Evolutionary conservation across 1,284 basidiomycete species (phyloP), one percentile per base, ranked within the genome.

Genomic region (Ustilago xerochloae): DNA sequence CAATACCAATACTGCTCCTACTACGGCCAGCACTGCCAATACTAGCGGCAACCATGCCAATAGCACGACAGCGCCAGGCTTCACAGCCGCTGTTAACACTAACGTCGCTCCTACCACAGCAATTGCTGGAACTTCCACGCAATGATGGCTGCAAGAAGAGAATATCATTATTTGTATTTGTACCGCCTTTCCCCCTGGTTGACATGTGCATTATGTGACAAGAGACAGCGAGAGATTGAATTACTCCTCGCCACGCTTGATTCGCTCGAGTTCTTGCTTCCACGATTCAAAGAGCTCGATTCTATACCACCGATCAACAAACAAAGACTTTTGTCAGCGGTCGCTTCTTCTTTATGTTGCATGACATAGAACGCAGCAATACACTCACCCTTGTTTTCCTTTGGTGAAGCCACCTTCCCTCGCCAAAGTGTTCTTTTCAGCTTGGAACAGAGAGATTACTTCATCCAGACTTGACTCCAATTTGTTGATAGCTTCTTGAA

Each of bases 381-480:
- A 12, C 29, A 60, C 76, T 48, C 54, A 76, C 76, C 71, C 79
- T 53, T 79, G 50, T 48, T 81, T 80, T 12, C 79, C 79, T 56
- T 81, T 79, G 20, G 52, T 29, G 30, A 81, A 81, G 26, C 48
- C 43, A 5, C 79, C 79, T 30, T 81, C 79, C 15, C 36, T 48
- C 1, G 66, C 77, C 0, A 79, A 64, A 2, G 79, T 81, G 39
- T 77, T 67, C 35, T 79, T 71, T 48, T 81, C 79, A 4, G 59
- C 67, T 47, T 81, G 65, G 66, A 80, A 81, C 6, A 81, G 50
- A 18, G 33, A 36, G 55, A 81, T 80, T 48, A 81, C 39, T 16
- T 81, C 79, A 55, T 81, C 79, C 7, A 81, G 54, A 4, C 53
- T 39, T 18, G 58, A n/a, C 47, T 81, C 78, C 51, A 81, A 67